Evolutionary conservation across 129 eudicot genomes (phyloP), one percentile per base, ranked within the genome.

Genomic region (Tagetes erecta): DNA sequence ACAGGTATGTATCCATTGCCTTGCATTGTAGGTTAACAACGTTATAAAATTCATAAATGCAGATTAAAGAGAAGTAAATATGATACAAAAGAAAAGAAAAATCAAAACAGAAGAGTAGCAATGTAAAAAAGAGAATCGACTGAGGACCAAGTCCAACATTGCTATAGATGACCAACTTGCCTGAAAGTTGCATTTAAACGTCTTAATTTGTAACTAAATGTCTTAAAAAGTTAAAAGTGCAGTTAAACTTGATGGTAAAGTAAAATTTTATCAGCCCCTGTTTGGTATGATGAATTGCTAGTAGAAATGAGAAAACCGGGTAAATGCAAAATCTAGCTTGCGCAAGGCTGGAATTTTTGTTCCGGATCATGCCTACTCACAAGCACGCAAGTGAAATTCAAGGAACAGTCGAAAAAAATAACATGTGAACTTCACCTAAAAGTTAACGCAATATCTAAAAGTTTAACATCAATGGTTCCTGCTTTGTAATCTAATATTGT

Each of bases 1-100:
- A 89, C 96, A 2, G 96, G 96, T 86, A 84, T 56, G 51, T 45
- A 6, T 36, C n/a, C 27, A 20, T 20, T 20, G 27, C 27, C 0
- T 20, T 20, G 27, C 27, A 20, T 20, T 60, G 33, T 14, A 39
- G 37, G 10, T 38, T 50, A 34, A 44, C 46, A 45, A 12, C 1
- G 62, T 33, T 35, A 3, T 11, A 71, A 9, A 34, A 71, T 73
- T n/a, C 37, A 20, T 5, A 14, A 39, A 57, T 5, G 3, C 8
- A 8, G 13, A 13, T 70, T 0, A 20, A 67, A 42, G 62, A n/a
- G 31, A 10, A 45, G 6, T 68, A 11, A 33, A 37, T 68, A 68
- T 44, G 8, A 11, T 60, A 10, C 10, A 4, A 59, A 11, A 59
- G 30, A 14, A 50, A 34, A 59, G 2, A 3, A 13, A 60, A 0